Evolutionary conservation across 176 grass and related monocot species (phyloP), one percentile per base, ranked within the genome.

Genomic region (Lolium rigidum): DNA sequence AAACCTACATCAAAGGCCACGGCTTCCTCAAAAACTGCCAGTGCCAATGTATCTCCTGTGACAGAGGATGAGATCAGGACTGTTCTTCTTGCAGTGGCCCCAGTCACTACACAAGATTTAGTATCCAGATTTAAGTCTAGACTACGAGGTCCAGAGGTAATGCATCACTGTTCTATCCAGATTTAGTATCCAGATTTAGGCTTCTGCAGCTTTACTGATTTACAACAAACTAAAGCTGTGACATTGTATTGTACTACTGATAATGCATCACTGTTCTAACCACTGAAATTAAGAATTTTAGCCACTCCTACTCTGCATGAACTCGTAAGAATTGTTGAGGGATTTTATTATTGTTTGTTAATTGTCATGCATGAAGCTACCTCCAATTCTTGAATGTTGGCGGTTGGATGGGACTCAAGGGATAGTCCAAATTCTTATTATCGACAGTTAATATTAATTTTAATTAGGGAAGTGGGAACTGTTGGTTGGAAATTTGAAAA

Each of bases 51-150:
- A 16, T 87, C 85, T 84, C 92, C 97, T 84, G 94, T 98, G 25
- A 95, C 97, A 47, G 88, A 98, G 92, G 94, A 95, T 16, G 97
- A 98, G 89, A 98, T 98, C 81, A 90, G 94, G 74, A 90, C 82
- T 84, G 94, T 94, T 89, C 89, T 98, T 87, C 90, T 89, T 84
- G 83, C 94, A n/a, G 84, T 84, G 22, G 84, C 90, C 80, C 91
- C 92, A 22, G 84, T 98, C 18, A 95, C 94, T 17, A 98, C 97
- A 47, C 97, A 98, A 78, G 91, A 95, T 77, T 82, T 98, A 69
- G 97, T 98, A 76, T 91, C 93, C 56, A 95, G 91, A 89, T 98
- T 98, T 83, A 98, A 92, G 82, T 89, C 93, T 79, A 93, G 97
- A 61, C 94, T 98, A 73, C 91, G 92, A 84, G 88, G 88, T 43